Base-by-base conservation (phyloP, 495 filamentous ascomycete genomes). In the Rostrohypoxylon terebratum region DNA sequence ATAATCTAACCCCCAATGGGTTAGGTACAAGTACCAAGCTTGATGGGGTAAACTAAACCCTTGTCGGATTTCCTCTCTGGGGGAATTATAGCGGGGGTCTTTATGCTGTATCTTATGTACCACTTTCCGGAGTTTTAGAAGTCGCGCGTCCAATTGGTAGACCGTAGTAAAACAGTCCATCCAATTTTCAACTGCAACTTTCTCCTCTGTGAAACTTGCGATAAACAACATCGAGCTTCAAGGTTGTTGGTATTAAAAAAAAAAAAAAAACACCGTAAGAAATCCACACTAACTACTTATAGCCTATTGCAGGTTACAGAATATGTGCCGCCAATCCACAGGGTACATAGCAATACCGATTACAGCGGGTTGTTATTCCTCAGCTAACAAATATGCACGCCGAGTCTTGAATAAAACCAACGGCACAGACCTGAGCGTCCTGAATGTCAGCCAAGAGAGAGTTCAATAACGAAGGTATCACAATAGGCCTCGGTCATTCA, bases 241-340 rank as follows among this genome's bases (percentile, higher is more conserved):
- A 28, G 11, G 5, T 57, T 48, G 11, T 21, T 31, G 18, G 25
- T 51, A 1, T 13, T 34, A 48, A 21, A 47, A n/a, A n/a, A n/a
- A n/a, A n/a, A n/a, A n/a, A n/a, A n/a, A n/a, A n/a, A 34, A 40
- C 23, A 10, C 9, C 20, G 8, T 6, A 47, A 23, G 18, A 8
- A 23, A 50, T 16, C 44, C 45, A 53, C 45, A 3, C 59, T 55
- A 36, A 8, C 33, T 63, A 36, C 58, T 64, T 59, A 65, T 54
- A 68, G 60, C 61, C 61, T 71, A 55, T 65, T 42, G 40, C 34
- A 21, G 18, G 28, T 61, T 68, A 68, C 55, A 58, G 57, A n/a
- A 66, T 66, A 48, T 31, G 62, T 61, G 63, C 58, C 63, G 57
- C 58, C 40, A 57, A 62, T 51, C 57, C 14, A 51, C 63, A 61